Evolutionary conservation across 2,329 filamentous ascomycete species (phyloP).

Genomic region (Didymella lethalis): DNA sequence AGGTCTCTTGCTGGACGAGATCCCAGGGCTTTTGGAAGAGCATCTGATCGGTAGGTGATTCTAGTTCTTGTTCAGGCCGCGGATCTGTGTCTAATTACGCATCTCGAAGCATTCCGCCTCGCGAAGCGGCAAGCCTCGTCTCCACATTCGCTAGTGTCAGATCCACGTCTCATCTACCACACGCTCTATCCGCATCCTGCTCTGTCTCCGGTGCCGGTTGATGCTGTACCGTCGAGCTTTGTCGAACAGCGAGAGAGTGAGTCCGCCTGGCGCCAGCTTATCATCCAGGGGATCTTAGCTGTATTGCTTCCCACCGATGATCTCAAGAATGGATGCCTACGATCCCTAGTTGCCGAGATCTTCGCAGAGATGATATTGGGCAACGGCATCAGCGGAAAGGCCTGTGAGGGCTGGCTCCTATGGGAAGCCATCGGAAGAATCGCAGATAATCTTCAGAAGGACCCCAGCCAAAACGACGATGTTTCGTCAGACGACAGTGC

Average conservation of each 20-base stretch:
- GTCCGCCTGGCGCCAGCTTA: slow-evolving; percentile 81
- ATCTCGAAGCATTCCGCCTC: slow-evolving; percentile 71
- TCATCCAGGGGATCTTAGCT: slow-evolving; percentile 83
- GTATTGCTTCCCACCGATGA: slow-evolving; percentile 92
- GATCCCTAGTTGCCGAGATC: slow-evolving; percentile 83
- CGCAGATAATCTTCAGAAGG: slow-evolving; percentile 57
- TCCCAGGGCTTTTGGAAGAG: slow-evolving; percentile 79
- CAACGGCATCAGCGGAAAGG: slow-evolving; percentile 78
- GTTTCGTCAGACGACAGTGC: slow-evolving; percentile 39
- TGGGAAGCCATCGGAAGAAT: slow-evolving; percentile 84
- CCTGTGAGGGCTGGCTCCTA: slow-evolving; percentile 86
- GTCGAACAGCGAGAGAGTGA: slow-evolving; percentile 78
- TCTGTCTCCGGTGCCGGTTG: slow-evolving; percentile 76
- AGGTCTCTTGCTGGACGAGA: slow-evolving; percentile 82
- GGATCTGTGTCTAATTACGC: slow-evolving; percentile 36
- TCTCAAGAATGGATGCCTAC: slow-evolving; percentile 84
- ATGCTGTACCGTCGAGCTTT: slow-evolving; percentile 59
- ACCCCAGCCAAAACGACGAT: slow-evolving; percentile 42
- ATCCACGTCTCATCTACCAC: slow-evolving; percentile 79
- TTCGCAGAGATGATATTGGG: slow-evolving; percentile 89
- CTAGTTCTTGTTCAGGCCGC: slow-evolving; percentile 28
- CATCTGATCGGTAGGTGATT: slow-evolving; percentile 75
- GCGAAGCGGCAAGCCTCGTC: slow-evolving; percentile 65
- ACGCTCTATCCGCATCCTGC: slow-evolving; percentile 81
- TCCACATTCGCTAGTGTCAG: slow-evolving; percentile 66